Evolutionary conservation across 768 basidiomycete genomes (phyloP), one percentile per base, ranked within the genome.

Genomic region (Xerocomellus amylosporus): DNA sequence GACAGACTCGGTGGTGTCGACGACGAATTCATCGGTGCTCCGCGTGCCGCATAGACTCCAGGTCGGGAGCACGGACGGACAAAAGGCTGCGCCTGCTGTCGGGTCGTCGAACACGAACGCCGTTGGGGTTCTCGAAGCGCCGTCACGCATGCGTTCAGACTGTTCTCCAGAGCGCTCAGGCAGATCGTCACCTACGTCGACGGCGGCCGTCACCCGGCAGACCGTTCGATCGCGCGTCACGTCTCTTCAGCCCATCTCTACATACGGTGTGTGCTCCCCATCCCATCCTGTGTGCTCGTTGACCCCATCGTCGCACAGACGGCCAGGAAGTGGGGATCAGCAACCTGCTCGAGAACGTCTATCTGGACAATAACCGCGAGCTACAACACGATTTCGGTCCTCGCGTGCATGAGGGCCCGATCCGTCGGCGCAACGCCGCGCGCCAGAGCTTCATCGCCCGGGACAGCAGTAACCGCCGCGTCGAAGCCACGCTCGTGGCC

Each of bases 341-440:
- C 64, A 89, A 90, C 46, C 75, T 98, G 13, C 75, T 99, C 20
- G 97, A 98, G 66, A 88, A 90, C 53, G 76, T 95, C 20, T 98
- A 93, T 66, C 76, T 92, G 36, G 93, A 95, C 66, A 91, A 87
- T 56, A 86, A 84, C 64, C 85, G 86, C 24, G 93, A 97, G 54
- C 77, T 93, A 2, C 85, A 93, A 54, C 80, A 88, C 28, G 95
- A 99, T 63, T 96, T 99, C 65, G 96, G 96, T 7, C 94, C 95
- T 4, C 83, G 82, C 48, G 83, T 95, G 5, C 85, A 89, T 52
- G 86, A 90, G 54, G 90, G 90, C 0, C 87, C 93, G 37, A 71
- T 90, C 20, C 82, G 93, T 22, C 81, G 91, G 36, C 84, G 92
- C 8, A 88, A 87, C 60, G 77, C 86, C 0, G 78, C 81, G 5